Base-by-base conservation (phyloP, 495 filamentous ascomycete species). In the Trypethelium eluteriae region DNA sequence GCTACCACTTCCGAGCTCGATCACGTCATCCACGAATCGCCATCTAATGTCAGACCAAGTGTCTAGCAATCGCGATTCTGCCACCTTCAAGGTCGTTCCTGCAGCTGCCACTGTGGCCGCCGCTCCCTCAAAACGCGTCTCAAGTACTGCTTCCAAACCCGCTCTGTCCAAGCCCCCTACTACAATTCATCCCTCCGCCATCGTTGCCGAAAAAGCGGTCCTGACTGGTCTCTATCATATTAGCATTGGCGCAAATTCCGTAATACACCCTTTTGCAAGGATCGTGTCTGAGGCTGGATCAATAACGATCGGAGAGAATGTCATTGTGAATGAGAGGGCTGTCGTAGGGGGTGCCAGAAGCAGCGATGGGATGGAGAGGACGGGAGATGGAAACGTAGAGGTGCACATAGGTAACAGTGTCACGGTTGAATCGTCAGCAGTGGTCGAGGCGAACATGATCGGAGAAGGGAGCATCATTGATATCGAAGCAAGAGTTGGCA, bases 231-330 rank as follows among this genome's bases (percentile, higher is more conserved):
- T 82, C 2, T 80, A 92, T 76, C 81, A 82, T 16, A 88, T 96
- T 66, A 84, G 81, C 50, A 84, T 96, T 70, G 85, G 84, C 67
- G 77, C 84, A 41, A 84, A 89, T 73, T 86, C 84, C 16, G 84
- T 96, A n/a, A 79, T 96, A 65, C 92, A 96, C 77, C 92, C 92
- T 1, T 88, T 91, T 66, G 83, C 85, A 0, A 82, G 83, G 62
- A 79, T 96, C 70, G 85, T 88, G 70, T 85, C 89, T 1, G 79
- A 81, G 47, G 78, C 83, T 57, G 92, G 89, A 0, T 84, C 88
- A 32, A 83, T 96, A 39, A 84, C 80, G 9, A 83, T 96, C 59
- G 90, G 89, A 0, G 84, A 86, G 11, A 80, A 84, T 46, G 90
- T 88, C 74, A 87, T 94, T 41, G 82, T 96, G 59, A 83, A 85